Conservation (phyloP, 805 yeast genomes). For the Candida endomychidarum region DNA sequence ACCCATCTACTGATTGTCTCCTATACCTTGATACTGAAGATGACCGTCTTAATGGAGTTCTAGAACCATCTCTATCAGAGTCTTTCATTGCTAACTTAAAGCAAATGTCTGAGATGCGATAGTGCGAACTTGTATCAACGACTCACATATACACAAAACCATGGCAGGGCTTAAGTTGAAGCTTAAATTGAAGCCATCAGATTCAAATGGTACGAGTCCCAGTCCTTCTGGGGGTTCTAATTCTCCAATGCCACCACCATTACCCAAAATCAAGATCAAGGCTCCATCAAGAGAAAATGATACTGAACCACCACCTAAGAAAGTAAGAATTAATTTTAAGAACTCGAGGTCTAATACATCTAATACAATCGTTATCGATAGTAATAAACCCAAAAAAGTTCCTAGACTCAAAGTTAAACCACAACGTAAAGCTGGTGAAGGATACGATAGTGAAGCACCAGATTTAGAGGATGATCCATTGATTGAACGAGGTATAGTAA, state of each 20-base stretch:
- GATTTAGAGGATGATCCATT: constrained; percentile 94
- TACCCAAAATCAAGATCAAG: constrained; percentile 6
- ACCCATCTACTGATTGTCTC: constrained; percentile 28
- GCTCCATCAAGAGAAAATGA: constrained; percentile 14
- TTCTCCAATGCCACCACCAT: constrained; percentile 1
- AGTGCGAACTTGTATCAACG: no score
- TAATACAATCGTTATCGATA: neutral
- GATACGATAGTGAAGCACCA: constrained; percentile 95
- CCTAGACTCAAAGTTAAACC: constrained; percentile 56
- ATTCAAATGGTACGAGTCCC: constrained; percentile 1
- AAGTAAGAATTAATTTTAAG: constrained; percentile 11
- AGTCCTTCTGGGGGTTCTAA: neutral
- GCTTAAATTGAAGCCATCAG: constrained; percentile 6
- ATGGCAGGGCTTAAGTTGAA: constrained; percentile 8
- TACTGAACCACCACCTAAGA: constrained; percentile 24
- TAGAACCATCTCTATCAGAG: constrained; percentile 2
- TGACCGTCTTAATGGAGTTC: constrained; percentile 4
- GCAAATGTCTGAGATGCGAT: no score
- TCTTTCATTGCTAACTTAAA: constrained; percentile 2
- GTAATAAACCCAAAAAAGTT: constrained; percentile 18
- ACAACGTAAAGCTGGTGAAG: constrained; percentile 83
- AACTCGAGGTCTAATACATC: neutral
- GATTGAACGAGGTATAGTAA: constrained; percentile 79
- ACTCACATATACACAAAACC: neutral
- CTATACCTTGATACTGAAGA: constrained; percentile 5